These are phyloP conservation scores for Colletotrichum lupini DNA, from an alignment of 2,329 filamentous ascomycete species.

Conservation along the genomic window DNA sequence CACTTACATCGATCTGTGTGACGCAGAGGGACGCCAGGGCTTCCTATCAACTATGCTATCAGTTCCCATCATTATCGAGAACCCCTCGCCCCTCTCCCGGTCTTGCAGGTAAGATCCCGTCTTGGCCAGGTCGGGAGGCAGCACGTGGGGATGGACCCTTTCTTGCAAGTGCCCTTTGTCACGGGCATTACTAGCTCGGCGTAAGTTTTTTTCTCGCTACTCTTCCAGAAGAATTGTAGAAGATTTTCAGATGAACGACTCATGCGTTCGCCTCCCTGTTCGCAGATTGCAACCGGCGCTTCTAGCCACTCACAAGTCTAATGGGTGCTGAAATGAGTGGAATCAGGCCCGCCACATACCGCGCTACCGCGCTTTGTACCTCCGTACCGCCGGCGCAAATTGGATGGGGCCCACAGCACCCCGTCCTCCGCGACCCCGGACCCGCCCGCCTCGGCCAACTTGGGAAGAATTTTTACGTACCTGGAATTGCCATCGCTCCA, in stretches of 20 bases:
- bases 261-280: slow-evolving; percentile 8
- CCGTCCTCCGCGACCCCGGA: slow-evolving; percentile 13
- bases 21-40: background rate
- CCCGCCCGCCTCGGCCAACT: slow-evolving; percentile 14
- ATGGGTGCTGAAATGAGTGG: background rate
- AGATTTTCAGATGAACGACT: slow-evolving; percentile 23
- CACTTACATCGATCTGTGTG: background rate
- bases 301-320: background rate
- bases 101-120: background rate
- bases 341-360: background rate
- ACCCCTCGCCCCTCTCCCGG: background rate
- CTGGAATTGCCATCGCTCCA: slow-evolving; percentile 16
- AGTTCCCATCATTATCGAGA: background rate
- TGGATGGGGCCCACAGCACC: background rate
- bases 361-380: background rate
- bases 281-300: background rate
- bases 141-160: background rate
- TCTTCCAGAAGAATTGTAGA: background rate
- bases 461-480: slow-evolving; percentile 25
- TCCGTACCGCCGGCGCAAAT: background rate
- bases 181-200: background rate
- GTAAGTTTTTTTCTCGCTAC: background rate
- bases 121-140: slow-evolving; percentile 2
- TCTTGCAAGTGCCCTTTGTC: background rate
- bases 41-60: background rate